phyloP scores from a whole-genome alignment of 441 rosid species.

The Cnidoscolus chayamansa region DNA sequence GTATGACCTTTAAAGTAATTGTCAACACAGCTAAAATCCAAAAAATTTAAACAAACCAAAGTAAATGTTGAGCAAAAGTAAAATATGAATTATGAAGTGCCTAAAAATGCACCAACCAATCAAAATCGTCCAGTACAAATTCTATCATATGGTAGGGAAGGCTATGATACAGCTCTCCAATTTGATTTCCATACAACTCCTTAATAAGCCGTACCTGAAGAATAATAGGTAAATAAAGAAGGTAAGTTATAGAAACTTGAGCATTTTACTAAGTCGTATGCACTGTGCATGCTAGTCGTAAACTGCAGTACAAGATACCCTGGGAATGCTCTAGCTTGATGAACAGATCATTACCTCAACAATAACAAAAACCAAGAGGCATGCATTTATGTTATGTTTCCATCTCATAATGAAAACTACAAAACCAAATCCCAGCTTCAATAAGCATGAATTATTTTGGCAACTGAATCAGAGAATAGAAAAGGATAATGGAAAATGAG shows the following conservation, averaged over 20 bases:
- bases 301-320: neutral
- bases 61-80: neutral
- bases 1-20: neutral
- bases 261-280: conserved; percentile 9
- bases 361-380: neutral
- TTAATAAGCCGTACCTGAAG: conserved; percentile 83
- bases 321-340: neutral
- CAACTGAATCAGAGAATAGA: neutral
- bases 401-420: neutral
- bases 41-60: neutral
- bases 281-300: neutral
- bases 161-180: conserved; percentile 82
- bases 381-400: neutral
- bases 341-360: neutral
- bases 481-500: neutral
- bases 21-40: neutral
- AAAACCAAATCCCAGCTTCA: neutral
- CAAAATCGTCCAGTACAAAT: conserved; percentile 66
- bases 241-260: conserved; percentile 10
- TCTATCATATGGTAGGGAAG: conserved; percentile 93
- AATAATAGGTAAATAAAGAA: neutral
- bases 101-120: conserved; percentile 55
- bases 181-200: conserved; percentile 91
- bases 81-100: neutral
- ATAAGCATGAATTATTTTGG: neutral